These are phyloP conservation scores for Nakaseomyces sp. DNA, from an alignment of 1,139 yeast genomes.

Conservation along the genomic window DNA sequence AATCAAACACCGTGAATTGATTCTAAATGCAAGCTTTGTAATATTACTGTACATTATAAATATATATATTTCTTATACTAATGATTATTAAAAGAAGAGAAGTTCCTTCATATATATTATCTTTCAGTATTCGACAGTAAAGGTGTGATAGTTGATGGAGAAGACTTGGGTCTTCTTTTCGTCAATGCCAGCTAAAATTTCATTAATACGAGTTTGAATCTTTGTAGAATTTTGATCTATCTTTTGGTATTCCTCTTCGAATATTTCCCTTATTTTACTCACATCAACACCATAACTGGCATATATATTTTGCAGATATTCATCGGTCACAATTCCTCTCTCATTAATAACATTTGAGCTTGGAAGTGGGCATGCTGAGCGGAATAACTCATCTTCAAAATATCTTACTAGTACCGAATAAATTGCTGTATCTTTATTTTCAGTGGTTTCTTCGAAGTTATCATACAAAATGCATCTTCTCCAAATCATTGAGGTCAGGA, in stretches of 20 bases:
- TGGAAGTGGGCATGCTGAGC: conserved; percentile 28
- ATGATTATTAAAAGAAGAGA: too few relatives aligned
- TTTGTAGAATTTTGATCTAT: conserved; percentile 18
- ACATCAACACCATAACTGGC: conserved; percentile 20
- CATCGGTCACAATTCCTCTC: conserved; percentile 14
- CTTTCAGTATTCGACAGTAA: conserved; percentile 19
- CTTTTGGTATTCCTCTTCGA: conserved; percentile 25
- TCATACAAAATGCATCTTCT: conserved; percentile 47
- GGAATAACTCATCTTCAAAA: conserved; percentile 31
- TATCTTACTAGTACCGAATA: conserved; percentile 37
- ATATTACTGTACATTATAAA: conserved; percentile 2
- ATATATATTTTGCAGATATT: conserved; percentile 20
- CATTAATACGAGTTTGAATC: neutral
- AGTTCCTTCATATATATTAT: too few relatives aligned
- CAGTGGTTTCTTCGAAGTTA: conserved; percentile 44
- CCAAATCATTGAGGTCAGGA: conserved; percentile 44
- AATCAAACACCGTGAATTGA: too few relatives aligned
- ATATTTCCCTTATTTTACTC: conserved; percentile 21
- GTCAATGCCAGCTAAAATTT: neutral
- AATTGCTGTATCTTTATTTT: conserved; percentile 40
- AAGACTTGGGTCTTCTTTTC: neutral
- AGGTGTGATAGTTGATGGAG: neutral
- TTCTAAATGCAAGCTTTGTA: neutral
- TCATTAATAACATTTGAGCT: conserved; percentile 15
- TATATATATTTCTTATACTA: too few relatives aligned